Percentiles rank a stretch among this genome's conserved stretches.
Evolutionary conservation across 768 basidiomycete species (phyloP).

Genomic region (Hygrophoropsis aurantiaca): DNA sequence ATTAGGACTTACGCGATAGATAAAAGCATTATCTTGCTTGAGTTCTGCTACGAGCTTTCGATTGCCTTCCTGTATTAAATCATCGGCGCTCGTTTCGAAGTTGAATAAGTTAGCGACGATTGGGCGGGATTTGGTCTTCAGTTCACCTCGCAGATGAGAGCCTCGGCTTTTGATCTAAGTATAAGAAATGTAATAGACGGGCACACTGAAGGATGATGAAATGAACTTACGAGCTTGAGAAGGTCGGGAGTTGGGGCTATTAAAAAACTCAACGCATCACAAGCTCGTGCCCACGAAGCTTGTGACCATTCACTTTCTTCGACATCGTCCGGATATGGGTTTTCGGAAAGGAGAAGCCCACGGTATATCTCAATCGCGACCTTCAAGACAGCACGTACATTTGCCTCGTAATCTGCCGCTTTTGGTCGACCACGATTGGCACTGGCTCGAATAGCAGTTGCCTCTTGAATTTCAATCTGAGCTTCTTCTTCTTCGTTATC

Average conservation of each 20-base stretch:
- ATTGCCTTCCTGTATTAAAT: not conserved
- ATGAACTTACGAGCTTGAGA: slow-evolving; percentile 1
- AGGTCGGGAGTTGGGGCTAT: not conserved
- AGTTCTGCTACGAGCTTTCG: slow-evolving; percentile 1
- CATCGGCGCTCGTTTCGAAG: not conserved
- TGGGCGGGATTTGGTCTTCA: slow-evolving; percentile 4
- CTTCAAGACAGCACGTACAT: slow-evolving; percentile 5
- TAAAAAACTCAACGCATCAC: not conserved
- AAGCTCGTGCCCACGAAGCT: not conserved
- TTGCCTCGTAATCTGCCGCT: slow-evolving; percentile 12
- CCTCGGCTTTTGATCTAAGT: not conserved
- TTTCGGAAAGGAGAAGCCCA: slow-evolving; percentile 21
- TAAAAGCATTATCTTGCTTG: slow-evolving; percentile 4
- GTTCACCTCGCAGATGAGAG: slow-evolving; percentile 6
- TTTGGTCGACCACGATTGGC: slow-evolving; percentile 6
- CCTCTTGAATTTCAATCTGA: too few relatives aligned
- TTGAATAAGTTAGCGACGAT: not conserved
- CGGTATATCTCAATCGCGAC: slow-evolving; percentile 13
- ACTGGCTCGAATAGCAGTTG: too few relatives aligned
- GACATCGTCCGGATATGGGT: slow-evolving; percentile 1
- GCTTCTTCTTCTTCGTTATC: too few relatives aligned
- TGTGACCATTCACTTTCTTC: slow-evolving; percentile 2
- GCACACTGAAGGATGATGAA: not conserved
- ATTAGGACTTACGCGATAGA: not conserved
- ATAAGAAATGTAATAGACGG: not conserved